phyloP scores from a whole-genome alignment of 371 early-diverging fungal species.

The Funneliformis caledonium region DNA sequence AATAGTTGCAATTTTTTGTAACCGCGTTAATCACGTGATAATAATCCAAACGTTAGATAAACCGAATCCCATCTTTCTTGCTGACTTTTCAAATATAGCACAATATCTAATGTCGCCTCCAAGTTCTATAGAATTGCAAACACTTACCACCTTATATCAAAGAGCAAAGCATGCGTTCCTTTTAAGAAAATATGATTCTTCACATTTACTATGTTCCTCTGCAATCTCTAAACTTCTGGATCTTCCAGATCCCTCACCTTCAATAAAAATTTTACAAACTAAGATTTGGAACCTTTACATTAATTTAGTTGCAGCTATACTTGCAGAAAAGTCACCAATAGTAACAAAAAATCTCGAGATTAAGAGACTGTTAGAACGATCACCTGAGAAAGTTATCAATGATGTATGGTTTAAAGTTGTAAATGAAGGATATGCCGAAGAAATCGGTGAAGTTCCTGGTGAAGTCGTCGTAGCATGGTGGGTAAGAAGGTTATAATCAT shows the following conservation, averaged over 20 bases:
- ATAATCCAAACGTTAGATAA: no score
- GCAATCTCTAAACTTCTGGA: conserved; percentile 17
- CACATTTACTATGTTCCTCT: background rate
- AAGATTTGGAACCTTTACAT: conserved; percentile 33
- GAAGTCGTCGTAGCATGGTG: conserved; percentile 39
- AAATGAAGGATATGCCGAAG: conserved; percentile 21
- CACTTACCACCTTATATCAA: conserved; percentile 14
- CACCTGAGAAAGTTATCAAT: background rate
- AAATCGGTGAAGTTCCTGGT: conserved; percentile 32
- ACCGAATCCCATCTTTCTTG: background rate
- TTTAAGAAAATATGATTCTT: conserved; percentile 31
- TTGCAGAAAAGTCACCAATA: conserved; percentile 31
- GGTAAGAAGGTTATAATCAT: conserved; percentile 19
- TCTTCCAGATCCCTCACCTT: background rate
- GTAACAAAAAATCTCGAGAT: background rate
- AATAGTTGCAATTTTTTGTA: no score
- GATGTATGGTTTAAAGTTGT: conserved; percentile 26
- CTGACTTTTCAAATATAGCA: background rate
- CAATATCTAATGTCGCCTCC: background rate
- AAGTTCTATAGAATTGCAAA: background rate
- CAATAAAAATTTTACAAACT: conserved; percentile 10
- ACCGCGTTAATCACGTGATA: no score
- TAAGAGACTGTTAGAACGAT: conserved; percentile 10
- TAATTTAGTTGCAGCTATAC: conserved; percentile 30
- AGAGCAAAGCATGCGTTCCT: conserved; percentile 22